Percentiles rank a stretch among this genome's conserved stretches.
phyloP scores from a whole-genome alignment of 306 rosid genomes.

The Morella rubra region DNA sequence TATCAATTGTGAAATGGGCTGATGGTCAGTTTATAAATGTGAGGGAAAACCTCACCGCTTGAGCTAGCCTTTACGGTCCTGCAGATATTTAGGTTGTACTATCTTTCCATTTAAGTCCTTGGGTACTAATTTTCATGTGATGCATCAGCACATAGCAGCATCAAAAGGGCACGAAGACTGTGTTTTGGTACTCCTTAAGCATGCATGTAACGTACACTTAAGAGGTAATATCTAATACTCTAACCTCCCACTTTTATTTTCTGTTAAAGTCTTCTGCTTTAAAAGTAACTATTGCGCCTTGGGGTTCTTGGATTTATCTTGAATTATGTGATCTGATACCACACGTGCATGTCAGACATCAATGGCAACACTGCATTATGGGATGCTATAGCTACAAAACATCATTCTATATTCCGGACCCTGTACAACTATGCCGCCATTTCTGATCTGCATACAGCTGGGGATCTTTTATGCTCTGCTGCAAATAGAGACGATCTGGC shows the following conservation, averaged over 20 bases:
- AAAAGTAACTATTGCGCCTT: not conserved
- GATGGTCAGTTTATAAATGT: no score
- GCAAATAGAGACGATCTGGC: conserved; percentile 48
- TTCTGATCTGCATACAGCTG: conserved; percentile 52
- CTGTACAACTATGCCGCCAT: conserved; percentile 51
- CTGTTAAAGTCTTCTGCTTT: not conserved
- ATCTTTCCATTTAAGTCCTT: no score
- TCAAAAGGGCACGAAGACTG: conserved; percentile 74
- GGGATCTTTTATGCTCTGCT: conserved; percentile 61
- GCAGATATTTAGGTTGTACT: no score
- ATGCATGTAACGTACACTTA: conserved; percentile 54
- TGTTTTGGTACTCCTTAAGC: conserved; percentile 63
- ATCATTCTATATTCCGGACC: conserved; percentile 59
- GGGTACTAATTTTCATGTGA: conserved; percentile 8
- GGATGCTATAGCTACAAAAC: conserved; percentile 69
- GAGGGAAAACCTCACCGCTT: no score
- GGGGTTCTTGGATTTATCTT: not conserved
- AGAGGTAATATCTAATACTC: conserved; percentile 40
- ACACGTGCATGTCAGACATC: conserved; percentile 43
- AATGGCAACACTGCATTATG: conserved; percentile 76
- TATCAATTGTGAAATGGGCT: no score
- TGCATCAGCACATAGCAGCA: conserved; percentile 73
- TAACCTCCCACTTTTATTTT: conserved; percentile 7
- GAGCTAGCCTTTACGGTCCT: no score
- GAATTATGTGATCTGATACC: not conserved